phyloP scores from a whole-genome alignment of 1,139 yeast species.

The Lodderomyces pseudojiufengensis region DNA sequence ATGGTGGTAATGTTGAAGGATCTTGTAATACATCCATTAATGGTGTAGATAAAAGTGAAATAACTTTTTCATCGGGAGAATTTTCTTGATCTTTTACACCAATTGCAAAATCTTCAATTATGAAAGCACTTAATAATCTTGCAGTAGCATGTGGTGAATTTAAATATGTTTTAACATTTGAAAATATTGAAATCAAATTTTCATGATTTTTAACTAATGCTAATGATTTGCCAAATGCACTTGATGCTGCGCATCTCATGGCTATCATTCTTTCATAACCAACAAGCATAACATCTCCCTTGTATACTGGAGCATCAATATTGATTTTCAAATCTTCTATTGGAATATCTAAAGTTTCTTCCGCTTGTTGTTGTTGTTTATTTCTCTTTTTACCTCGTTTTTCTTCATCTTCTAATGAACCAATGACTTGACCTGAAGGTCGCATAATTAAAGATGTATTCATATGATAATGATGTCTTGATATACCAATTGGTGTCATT shows the following conservation, averaged over 20 bases:
- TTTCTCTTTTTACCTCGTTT: conserved; percentile 36
- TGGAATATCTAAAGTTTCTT: conserved; percentile 44
- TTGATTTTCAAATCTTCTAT: conserved; percentile 63
- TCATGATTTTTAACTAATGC: conserved; percentile 48
- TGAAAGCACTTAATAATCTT: conserved; percentile 63
- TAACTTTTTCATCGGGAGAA: conserved; percentile 11
- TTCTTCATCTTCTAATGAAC: conserved; percentile 19
- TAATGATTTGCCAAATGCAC: conserved; percentile 70
- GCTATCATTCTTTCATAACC: conserved; percentile 72
- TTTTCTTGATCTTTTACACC: conserved; percentile 21
- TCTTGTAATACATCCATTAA: conserved; percentile 35
- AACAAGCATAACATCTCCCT: conserved; percentile 86
- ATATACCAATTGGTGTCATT: conserved; percentile 93
- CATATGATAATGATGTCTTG: conserved; percentile 86
- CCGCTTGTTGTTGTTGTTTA: conserved; percentile 16
- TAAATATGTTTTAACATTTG: conserved; percentile 39
- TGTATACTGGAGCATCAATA: conserved; percentile 88
- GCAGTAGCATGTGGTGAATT: conserved; percentile 76
- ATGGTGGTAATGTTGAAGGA: conserved; percentile 50
- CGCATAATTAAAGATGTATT: conserved; percentile 67
- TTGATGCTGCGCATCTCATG: conserved; percentile 74
- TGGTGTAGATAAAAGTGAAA: conserved; percentile 28
- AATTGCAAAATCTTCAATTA: conserved; percentile 70
- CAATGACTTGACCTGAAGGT: conserved; percentile 68
- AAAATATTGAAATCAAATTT: conserved; percentile 34